Evolutionary conservation across 129 eudicot species (phyloP).

Genomic region (Solidago caesia): DNA sequence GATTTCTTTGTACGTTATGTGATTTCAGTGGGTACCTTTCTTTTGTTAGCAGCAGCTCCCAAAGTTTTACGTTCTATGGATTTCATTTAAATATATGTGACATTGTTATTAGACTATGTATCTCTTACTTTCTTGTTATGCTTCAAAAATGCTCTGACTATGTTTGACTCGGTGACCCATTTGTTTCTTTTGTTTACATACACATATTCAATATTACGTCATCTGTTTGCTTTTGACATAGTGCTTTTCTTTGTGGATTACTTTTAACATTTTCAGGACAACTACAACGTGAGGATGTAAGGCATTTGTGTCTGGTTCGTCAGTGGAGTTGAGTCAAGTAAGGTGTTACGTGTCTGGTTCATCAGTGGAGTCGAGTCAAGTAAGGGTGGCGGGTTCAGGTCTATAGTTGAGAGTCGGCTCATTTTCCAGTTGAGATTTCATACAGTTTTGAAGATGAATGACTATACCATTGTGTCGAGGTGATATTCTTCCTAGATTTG

Average conservation of each 20-base stretch:
- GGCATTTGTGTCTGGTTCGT: constrained; percentile 11
- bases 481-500: constrained; percentile 14
- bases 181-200: not conserved
- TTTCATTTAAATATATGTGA: not conserved
- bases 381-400: constrained; percentile 13
- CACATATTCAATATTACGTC: not conserved
- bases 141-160: not conserved
- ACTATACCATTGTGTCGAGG: constrained; percentile 9
- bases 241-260: not conserved
- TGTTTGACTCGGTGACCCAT: not conserved
- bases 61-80: not conserved
- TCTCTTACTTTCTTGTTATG: not conserved
- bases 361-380: constrained; percentile 26
- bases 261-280: constrained; percentile 21
- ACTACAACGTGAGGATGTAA: constrained; percentile 1
- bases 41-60: not conserved
- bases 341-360: constrained; percentile 11
- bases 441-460: constrained; percentile 28
- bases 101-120: not conserved
- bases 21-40: not conserved
- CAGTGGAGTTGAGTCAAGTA: constrained; percentile 27
- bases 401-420: constrained; percentile 3
- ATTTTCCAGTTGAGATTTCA: constrained; percentile 6
- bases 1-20: not conserved
- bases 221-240: not conserved